These are phyloP conservation scores for Solanum hybrid DNA, from an alignment of 305 asterid species.

Conservation along the genomic window DNA sequence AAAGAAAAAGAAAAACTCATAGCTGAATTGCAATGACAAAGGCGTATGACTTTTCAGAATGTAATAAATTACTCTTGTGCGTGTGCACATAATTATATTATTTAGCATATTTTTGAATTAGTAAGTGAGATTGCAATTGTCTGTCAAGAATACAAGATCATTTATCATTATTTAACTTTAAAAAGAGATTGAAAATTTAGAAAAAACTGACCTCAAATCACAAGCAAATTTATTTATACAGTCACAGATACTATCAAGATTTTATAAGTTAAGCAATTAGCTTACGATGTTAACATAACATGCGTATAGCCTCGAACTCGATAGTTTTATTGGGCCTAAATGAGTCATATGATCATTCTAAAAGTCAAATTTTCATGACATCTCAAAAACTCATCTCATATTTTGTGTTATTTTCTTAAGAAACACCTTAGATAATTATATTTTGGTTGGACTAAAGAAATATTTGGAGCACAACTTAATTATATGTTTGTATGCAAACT, in stretches of 20 bases:
- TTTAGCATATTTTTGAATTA: neutral
- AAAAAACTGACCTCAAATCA: neutral
- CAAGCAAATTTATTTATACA: neutral
- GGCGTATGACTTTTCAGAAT: neutral
- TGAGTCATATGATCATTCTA: neutral
- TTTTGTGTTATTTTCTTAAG: too few species aligned
- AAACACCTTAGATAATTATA: too few species aligned
- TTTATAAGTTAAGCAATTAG: neutral
- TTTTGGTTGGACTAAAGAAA: too few species aligned
- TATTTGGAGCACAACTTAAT: too few species aligned
- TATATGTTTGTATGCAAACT: too few species aligned
- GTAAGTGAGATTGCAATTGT: neutral
- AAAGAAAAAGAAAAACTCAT: neutral
- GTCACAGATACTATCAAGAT: neutral
- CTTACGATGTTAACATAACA: neutral
- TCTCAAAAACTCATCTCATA: too few species aligned
- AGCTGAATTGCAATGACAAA: neutral
- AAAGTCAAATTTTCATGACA: neutral
- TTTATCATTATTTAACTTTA: too few species aligned
- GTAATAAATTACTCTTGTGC: neutral
- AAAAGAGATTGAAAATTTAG: neutral
- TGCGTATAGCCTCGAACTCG: neutral
- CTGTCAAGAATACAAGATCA: neutral
- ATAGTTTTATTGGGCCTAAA: neutral
- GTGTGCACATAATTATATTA: neutral